These are phyloP conservation scores for Aleurites moluccanus DNA, from an alignment of 441 rosid species.

Conservation along the genomic window DNA sequence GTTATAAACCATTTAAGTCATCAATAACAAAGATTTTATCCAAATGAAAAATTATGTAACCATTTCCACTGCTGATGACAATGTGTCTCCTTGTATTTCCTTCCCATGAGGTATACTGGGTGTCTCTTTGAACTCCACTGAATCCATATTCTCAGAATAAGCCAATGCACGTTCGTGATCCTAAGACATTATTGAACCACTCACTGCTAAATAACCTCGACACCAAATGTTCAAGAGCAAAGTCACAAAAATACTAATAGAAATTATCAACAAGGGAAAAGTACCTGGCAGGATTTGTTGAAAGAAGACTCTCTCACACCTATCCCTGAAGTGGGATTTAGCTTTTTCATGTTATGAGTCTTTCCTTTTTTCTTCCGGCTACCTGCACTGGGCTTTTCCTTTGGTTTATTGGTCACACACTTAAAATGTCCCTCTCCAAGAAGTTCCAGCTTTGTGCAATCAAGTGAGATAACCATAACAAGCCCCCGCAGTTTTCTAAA, in stretches of 20 bases:
- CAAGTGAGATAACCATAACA: constrained; percentile 70
- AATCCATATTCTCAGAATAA: constrained; percentile 34
- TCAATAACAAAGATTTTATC: constrained; percentile 26
- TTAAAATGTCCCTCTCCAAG: constrained; percentile 56
- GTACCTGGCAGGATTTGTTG: constrained; percentile 52
- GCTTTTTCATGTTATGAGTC: constrained; percentile 46
- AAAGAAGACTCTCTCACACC: constrained; percentile 30
- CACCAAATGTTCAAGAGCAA: constrained; percentile 2
- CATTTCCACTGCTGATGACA: constrained; percentile 41
- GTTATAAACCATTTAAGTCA: constrained; percentile 45
- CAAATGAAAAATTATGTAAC: constrained; percentile 39
- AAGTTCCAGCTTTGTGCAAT: constrained; percentile 80
- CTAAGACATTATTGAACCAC: constrained; percentile 42
- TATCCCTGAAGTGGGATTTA: constrained; percentile 34
- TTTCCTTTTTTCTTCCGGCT: constrained; percentile 65
- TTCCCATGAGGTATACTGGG: constrained; percentile 32
- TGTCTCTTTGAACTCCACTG: constrained; percentile 43
- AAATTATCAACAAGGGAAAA: constrained; percentile 10
- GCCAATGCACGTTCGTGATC: constrained; percentile 37
- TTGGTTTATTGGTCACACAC: constrained; percentile 49
- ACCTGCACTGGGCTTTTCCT: constrained; percentile 47
- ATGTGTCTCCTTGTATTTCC: constrained; percentile 37
- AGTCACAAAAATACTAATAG: constrained; percentile 3
- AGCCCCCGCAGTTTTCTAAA: constrained; percentile 74
- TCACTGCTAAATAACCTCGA: constrained; percentile 17